Conservation (phyloP, 1,139 yeast species). For the Geotrichum reessii region DNA sequence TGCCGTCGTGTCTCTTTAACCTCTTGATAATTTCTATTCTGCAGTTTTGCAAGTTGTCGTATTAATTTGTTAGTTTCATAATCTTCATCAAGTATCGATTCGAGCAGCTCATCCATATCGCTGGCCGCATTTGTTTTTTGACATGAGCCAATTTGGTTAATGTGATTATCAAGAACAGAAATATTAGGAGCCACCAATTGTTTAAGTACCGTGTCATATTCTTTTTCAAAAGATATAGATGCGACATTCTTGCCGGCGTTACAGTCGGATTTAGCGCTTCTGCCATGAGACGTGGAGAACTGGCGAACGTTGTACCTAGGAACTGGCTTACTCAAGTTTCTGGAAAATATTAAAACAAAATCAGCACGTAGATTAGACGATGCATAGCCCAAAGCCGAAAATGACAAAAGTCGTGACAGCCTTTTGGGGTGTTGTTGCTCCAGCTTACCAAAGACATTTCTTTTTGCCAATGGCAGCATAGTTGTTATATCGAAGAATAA, state of each 20-base stretch:
- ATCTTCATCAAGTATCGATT: slow-evolving; percentile 5
- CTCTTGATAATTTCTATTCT: slow-evolving; percentile 15
- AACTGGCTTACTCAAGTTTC: not conserved
- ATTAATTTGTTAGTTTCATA: slow-evolving; percentile 3
- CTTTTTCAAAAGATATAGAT: slow-evolving; percentile 2
- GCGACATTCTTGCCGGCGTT: not conserved
- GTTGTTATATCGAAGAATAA: not conserved
- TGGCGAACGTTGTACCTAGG: not conserved
- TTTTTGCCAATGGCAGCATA: not conserved
- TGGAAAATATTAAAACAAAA: not conserved
- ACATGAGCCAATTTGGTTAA: not conserved
- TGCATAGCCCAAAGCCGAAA: not conserved
- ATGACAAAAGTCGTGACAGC: not conserved
- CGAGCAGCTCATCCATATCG: slow-evolving; percentile 4
- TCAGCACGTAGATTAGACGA: not conserved
- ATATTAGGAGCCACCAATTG: not conserved
- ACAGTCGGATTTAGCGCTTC: not conserved
- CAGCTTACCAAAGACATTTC: not conserved
- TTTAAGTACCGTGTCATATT: not conserved
- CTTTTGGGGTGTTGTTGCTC: not conserved
- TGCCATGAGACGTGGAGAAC: not conserved
- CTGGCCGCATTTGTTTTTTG: not conserved
- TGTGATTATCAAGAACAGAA: not conserved
- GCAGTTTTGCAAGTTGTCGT: slow-evolving; percentile 10
- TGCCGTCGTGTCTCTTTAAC: slow-evolving; percentile 16